These are phyloP conservation scores for Wallacemonas sp. DNA, from an alignment of 208 protist genomes.

Conservation along the genomic window DNA sequence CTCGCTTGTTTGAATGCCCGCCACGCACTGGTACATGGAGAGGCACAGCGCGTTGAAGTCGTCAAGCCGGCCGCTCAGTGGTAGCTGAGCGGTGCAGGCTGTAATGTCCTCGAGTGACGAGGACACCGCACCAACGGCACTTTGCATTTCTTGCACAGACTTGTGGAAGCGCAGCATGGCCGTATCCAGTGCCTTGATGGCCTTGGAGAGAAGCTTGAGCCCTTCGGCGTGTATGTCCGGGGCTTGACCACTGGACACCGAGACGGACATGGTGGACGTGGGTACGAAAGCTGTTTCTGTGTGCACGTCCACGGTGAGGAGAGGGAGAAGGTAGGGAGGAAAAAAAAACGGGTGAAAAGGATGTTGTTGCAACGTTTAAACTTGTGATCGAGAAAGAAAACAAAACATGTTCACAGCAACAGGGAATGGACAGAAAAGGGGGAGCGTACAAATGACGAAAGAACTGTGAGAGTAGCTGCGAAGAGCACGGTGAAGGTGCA, in stretches of 20 bases:
- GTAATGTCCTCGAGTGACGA: background rate
- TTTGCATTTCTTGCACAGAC: conserved; percentile 3
- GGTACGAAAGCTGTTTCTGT: background rate
- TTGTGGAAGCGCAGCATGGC: background rate
- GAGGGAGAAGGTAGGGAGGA: no score
- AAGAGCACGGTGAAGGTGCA: no score
- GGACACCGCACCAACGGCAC: background rate
- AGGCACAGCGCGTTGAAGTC: conserved; percentile 4
- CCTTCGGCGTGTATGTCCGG: background rate
- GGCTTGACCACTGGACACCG: background rate
- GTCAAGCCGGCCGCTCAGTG: background rate
- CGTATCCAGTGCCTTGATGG: background rate
- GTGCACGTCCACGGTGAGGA: no score
- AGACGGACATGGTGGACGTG: background rate
- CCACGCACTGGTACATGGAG: background rate
- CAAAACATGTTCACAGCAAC: no score
- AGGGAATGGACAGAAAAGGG: no score
- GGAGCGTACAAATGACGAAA: no score
- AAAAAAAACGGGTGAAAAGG: no score
- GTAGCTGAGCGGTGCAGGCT: conserved; percentile 1
- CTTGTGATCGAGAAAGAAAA: no score
- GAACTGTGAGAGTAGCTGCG: no score
- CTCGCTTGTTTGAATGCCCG: background rate
- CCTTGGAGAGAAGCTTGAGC: conserved; percentile 5
- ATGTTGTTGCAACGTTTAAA: no score